Conservation (phyloP, 2,329 filamentous ascomycete species). For the Colletotrichum nymphaeae region DNA sequence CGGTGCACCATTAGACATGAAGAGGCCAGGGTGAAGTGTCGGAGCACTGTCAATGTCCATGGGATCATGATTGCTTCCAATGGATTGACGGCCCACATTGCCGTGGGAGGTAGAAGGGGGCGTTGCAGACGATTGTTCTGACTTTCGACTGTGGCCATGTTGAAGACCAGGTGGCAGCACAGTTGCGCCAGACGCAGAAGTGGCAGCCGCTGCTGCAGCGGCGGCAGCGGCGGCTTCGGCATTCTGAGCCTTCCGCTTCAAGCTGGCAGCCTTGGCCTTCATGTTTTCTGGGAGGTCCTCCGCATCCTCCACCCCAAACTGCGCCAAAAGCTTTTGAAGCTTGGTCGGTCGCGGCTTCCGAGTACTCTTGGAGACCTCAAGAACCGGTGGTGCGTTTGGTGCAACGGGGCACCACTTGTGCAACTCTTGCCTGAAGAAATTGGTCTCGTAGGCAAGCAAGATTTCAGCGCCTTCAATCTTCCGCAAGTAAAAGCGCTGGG, state of each 20-base stretch:
- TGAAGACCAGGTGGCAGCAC: constrained; percentile 18
- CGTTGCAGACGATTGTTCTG: constrained; percentile 36
- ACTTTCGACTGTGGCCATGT: constrained; percentile 21
- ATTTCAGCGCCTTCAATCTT: constrained; percentile 99
- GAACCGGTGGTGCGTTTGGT: constrained; percentile 83
- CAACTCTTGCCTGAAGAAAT: constrained; percentile 94
- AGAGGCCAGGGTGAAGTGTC: constrained; percentile 55
- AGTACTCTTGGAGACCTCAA: constrained; percentile 90
- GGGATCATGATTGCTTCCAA: constrained; percentile 45
- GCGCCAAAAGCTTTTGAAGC: constrained; percentile 91
- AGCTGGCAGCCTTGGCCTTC: constrained; percentile 79
- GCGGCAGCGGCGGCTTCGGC: constrained; percentile 62
- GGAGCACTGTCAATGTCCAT: constrained; percentile 53
- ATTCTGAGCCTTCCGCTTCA: constrained; percentile 77
- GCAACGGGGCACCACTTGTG: constrained; percentile 96
- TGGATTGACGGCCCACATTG: constrained; percentile 21
- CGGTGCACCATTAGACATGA: constrained; percentile 50
- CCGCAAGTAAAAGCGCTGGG: constrained; percentile 92
- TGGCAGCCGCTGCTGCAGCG: constrained; percentile 38
- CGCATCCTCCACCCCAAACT: constrained; percentile 88
- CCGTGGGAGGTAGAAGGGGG: constrained; percentile 42
- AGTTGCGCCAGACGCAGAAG: constrained; percentile 25
- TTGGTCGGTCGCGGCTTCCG: constrained; percentile 97
- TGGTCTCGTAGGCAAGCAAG: constrained; percentile 91
- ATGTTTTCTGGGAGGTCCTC: constrained; percentile 89